These are phyloP conservation scores for Globisporangium megalacanthum DNA, from an alignment of 352 stramenopile genomes.

Conservation along the genomic window DNA sequence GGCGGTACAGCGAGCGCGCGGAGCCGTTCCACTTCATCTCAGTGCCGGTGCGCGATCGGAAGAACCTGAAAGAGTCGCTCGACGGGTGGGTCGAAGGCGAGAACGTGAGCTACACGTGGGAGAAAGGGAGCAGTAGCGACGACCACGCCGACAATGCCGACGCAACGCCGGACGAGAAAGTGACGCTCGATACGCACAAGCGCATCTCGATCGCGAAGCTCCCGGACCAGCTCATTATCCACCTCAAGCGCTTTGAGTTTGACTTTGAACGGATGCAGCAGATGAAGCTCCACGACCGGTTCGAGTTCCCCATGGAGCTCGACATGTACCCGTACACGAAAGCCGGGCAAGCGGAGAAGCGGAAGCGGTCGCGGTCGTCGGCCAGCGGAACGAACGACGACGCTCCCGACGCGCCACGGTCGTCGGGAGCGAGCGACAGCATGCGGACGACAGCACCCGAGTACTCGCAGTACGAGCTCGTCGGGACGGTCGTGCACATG, in stretches of 20 bases:
- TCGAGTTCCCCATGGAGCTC: conserved; percentile 89
- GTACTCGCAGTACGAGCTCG: conserved; percentile 84
- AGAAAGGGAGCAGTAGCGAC: conserved; percentile 24
- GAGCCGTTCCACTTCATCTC: conserved; percentile 91
- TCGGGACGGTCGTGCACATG: conserved; percentile 86
- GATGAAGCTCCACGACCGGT: conserved; percentile 92
- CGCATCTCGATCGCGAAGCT: conserved; percentile 87
- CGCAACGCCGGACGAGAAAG: conserved; percentile 41
- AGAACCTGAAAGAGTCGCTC: conserved; percentile 82
- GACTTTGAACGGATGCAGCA: conserved; percentile 93
- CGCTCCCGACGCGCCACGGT: conserved; percentile 2
- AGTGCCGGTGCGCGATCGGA: conserved; percentile 82
- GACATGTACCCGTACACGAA: conserved; percentile 90
- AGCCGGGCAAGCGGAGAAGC: conserved; percentile 70
- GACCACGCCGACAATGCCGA: conserved; percentile 17
- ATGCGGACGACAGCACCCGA: conserved; percentile 37
- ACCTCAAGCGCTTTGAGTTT: conserved; percentile 95
- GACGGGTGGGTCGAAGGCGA: conserved; percentile 87
- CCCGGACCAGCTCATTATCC: conserved; percentile 89
- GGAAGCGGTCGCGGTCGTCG: conserved; percentile 25
- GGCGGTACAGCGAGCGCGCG: conserved; percentile 82
- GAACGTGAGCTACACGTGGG: conserved; percentile 89
- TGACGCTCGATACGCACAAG: conserved; percentile 88
- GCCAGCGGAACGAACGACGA: conserved; percentile 2
- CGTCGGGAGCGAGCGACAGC: conserved; percentile 23